phyloP scores from a whole-genome alignment of 257 asterid genomes.

The Primulina tabacum region DNA sequence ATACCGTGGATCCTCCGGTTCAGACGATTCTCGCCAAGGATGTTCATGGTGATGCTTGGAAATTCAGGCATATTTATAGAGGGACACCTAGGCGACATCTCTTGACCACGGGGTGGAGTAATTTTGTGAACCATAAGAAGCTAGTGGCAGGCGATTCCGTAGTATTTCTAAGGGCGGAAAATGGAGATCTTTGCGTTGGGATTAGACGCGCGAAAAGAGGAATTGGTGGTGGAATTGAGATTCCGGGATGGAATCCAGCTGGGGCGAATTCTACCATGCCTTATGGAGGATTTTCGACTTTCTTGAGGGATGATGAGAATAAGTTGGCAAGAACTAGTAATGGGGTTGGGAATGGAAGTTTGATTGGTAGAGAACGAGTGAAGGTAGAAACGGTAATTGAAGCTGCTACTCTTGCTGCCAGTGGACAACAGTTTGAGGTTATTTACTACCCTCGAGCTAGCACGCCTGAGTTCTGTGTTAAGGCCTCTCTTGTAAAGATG shows the following conservation, averaged over 20 bases:
- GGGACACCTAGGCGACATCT: constrained; percentile 97
- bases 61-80: constrained; percentile 83
- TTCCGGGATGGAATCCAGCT: constrained; percentile 60
- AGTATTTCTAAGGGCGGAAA: constrained; percentile 77
- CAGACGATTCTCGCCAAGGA: constrained; percentile 75
- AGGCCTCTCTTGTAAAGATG: constrained; percentile 59
- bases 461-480: constrained; percentile 90
- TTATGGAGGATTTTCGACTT: constrained; percentile 63
- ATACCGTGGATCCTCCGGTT: constrained; percentile 57
- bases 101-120: constrained; percentile 92
- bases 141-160: constrained; percentile 93
- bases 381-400: constrained; percentile 67
- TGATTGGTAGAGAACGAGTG: constrained; percentile 45
- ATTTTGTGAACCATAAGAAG: constrained; percentile 88
- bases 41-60: constrained; percentile 92
- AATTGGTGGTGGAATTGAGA: constrained; percentile 59
- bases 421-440: constrained; percentile 71
- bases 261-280: constrained; percentile 40
- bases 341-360: constrained; percentile 26
- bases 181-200: constrained; percentile 85
- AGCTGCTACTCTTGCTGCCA: constrained; percentile 72
- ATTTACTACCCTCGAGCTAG: constrained; percentile 88
- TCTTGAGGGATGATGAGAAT: constrained; percentile 57
- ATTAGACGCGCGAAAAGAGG: constrained; percentile 81
- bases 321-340: constrained; percentile 34